Conservation (phyloP, 148 eudicot species). For the Persicaria maculosa region DNA sequence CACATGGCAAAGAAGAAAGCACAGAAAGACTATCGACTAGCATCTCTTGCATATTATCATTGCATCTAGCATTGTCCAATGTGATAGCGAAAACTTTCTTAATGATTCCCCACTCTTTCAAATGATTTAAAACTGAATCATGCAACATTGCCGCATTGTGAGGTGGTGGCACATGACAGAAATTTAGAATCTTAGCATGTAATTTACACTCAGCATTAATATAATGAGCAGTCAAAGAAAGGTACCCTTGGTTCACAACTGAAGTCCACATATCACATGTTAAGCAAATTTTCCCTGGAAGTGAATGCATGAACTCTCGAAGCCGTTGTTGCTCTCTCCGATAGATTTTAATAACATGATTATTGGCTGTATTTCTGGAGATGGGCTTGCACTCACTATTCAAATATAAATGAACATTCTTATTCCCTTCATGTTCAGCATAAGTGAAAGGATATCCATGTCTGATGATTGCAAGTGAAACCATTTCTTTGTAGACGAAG, state of each 20-base stretch:
- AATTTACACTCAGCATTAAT: neutral
- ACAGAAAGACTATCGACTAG: neutral
- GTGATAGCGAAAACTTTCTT: slow-evolving; percentile 6
- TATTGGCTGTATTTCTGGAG: neutral
- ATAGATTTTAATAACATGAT: no score
- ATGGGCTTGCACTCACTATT: neutral
- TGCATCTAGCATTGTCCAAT: slow-evolving; percentile 9
- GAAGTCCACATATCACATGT: no score
- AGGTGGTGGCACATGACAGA: neutral
- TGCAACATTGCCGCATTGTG: neutral
- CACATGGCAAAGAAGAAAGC: neutral
- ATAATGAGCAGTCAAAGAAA: neutral
- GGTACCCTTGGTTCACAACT: neutral
- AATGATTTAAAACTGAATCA: neutral
- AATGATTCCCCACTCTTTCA: neutral
- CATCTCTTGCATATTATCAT: slow-evolving; percentile 6
- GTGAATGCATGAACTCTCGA: no score
- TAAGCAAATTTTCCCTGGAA: no score
- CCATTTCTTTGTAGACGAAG: no score
- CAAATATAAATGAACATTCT: neutral
- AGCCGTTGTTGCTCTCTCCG: no score
- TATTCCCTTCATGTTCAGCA: neutral
- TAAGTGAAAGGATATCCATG: neutral
- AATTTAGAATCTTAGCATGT: neutral
- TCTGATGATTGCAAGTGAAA: neutral